Evolutionary conservation across 1,284 basidiomycete species (phyloP).

Genomic region (Cerioporus squamosus): DNA sequence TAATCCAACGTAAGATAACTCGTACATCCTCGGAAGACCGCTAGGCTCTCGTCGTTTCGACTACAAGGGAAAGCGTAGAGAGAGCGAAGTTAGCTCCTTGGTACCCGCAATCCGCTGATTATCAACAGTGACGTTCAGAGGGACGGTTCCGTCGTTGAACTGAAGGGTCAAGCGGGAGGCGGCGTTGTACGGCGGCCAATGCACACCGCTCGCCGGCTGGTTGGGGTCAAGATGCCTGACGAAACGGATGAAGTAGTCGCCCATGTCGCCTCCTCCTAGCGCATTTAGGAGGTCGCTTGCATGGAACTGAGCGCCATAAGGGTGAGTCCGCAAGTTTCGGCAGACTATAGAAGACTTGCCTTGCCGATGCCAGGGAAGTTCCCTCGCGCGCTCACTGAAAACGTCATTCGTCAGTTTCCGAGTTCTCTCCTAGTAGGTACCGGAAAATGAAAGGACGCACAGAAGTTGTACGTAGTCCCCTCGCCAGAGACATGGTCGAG

Average conservation of each 20-base stretch:
- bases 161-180: neutral
- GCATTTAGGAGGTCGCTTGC: neutral
- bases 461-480: slow-evolving; percentile 50
- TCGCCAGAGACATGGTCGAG: slow-evolving; percentile 39
- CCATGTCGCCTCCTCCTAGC: neutral
- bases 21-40: too few relatives aligned
- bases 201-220: neutral
- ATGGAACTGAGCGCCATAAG: neutral
- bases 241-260: slow-evolving; percentile 12
- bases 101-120: neutral
- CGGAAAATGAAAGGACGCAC: slow-evolving; percentile 33
- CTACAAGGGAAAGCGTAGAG: neutral
- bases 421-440: neutral
- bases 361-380: slow-evolving; percentile 46
- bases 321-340: neutral
- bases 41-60: too few relatives aligned
- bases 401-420: neutral
- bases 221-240: slow-evolving; percentile 13
- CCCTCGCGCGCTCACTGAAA: slow-evolving; percentile 45
- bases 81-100: too few relatives aligned
- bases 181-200: neutral
- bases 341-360: slow-evolving; percentile 28
- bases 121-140: neutral
- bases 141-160: neutral
- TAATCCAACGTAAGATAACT: too few relatives aligned